Base-by-base conservation (phyloP, 108 stramenopile species). In the Discostella pseudostelligera region DNA sequence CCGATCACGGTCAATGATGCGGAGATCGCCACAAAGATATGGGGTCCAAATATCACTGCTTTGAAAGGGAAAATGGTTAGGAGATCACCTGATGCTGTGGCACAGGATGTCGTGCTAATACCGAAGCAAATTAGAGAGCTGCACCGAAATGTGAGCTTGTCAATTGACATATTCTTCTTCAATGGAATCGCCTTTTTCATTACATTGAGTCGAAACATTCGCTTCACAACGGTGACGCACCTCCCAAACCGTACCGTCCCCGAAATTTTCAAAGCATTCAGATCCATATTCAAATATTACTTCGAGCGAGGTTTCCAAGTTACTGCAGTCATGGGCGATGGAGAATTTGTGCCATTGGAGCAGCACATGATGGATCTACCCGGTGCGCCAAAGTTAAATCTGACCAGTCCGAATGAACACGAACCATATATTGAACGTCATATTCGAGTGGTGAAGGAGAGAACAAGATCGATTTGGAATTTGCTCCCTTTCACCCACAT, bases 361-460 rank as follows among this genome's bases (percentile, higher is more conserved):
- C 17, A 16, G 19, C 13, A 14, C 8, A 12, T 35, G 56, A 17
- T 6, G 36, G 35, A 58, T 12, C 10, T 58, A 36, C 17, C 3
- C 17, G 44, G 44, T 45, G 44, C 16, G 14, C 44, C 44, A 17
- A 45, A 14, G 17, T 45, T 45, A 17, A 45, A 45, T 17, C 44
- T 45, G 3, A 45, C 17, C 16, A 16, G 3, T 36, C 44, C 3
- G 44, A 45, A 58, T 16, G 49, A 50, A 16, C 49, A 50, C n/a
- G 49, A 50, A n/a, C 49, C 49, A 16, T 9, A 8, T 8, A 58
- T 58, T 36, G 60, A 61, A 44, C 14, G 60, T 9, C 14, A 28
- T 1, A 61, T 45, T 22, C 42, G 60, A 13, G 60, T 61, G 13
- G 22, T 61, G n/a, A 61, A 61, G n/a, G 60, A 61, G 22, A 12